These are phyloP conservation scores for Collariella sp. DNA, from an alignment of 495 filamentous ascomycete species.

Conservation along the genomic window DNA sequence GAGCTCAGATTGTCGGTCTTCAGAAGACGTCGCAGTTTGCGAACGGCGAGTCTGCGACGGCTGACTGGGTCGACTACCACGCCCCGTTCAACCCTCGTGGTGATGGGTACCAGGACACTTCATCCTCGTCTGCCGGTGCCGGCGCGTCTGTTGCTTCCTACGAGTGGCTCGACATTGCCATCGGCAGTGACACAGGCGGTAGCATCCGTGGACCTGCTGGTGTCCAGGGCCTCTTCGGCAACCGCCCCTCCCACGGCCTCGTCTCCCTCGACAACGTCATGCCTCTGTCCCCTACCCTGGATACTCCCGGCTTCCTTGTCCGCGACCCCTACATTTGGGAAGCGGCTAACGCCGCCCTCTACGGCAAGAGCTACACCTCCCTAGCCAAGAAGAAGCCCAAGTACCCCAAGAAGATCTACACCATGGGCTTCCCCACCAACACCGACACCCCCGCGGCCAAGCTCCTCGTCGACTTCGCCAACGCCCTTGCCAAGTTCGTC, in stretches of 20 bases:
- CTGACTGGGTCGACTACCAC: conserved; percentile 47
- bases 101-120: conserved; percentile 47
- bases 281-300: conserved; percentile 37
- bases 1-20: conserved; percentile 52
- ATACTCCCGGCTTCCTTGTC: conserved; percentile 43
- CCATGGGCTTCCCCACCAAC: conserved; percentile 27
- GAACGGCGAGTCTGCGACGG: conserved; percentile 46
- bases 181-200: conserved; percentile 41
- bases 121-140: conserved; percentile 39
- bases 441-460: conserved; percentile 24
- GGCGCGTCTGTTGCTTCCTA: conserved; percentile 44
- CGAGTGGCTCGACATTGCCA: conserved; percentile 47
- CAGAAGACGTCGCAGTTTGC: conserved; percentile 53
- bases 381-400: conserved; percentile 19
- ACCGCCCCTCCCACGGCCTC: conserved; percentile 29
- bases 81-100: conserved; percentile 50
- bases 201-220: conserved; percentile 32
- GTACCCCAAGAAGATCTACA: conserved; percentile 40
- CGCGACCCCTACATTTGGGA: conserved; percentile 42
- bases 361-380: conserved; percentile 36
- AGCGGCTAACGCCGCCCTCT: conserved; percentile 37
- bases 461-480: conserved; percentile 33
- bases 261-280: conserved; percentile 35
- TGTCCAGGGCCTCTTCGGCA: conserved; percentile 32
- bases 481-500: conserved; percentile 35